Base-by-base conservation (phyloP, 2,329 filamentous ascomycete species). In the Penicillium sp. region DNA sequence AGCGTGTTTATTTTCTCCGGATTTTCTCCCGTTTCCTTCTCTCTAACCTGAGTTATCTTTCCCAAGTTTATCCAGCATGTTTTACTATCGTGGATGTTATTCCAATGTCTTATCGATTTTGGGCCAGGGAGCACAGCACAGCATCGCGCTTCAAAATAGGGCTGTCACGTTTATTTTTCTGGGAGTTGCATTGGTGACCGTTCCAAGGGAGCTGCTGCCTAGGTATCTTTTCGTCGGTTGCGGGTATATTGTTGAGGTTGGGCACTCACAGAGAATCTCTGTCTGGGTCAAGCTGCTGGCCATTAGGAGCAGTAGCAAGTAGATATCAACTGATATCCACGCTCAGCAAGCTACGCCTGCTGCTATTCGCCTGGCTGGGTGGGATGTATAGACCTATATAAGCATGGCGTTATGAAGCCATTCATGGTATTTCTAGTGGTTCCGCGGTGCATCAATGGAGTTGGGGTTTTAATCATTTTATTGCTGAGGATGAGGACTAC, bases 171-270 rank as follows among this genome's bases (percentile, higher is more conserved):
- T 64, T 35, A 55, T 30, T 67, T 60, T 64, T 62, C 60, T 69
- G 65, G 71, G 66, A 68, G 68, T 68, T 74, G 72, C 73, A 74
- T 75, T 56, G 66, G 63, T 67, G 72, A 69, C 69, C 69, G 60
- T 63, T 60, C 59, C 51, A 57, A 44, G 56, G 51, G 52, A 64
- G 51, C 30, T 51, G 17, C 58, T 29, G 53, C 47, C 45, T 44
- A 52, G 46, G 23, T 58, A 52, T 58, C 21, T 29, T 49, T 49
- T 56, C 51, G 52, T 48, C 46, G 44, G 44, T 46, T 52, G 41
- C 48, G 41, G 19, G 38, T 49, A 58, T 52, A 48, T 54, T 62
- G 60, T 44, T 62, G 60, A 41, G 48, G 26, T 60, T 58, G 55
- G 35, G 50, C 45, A 58, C 55, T 50, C 55, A 44, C 50, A 38